Evolutionary conservation across 1,139 yeast genomes (phyloP).

Genomic region (Suhomyces bokatorum): DNA sequence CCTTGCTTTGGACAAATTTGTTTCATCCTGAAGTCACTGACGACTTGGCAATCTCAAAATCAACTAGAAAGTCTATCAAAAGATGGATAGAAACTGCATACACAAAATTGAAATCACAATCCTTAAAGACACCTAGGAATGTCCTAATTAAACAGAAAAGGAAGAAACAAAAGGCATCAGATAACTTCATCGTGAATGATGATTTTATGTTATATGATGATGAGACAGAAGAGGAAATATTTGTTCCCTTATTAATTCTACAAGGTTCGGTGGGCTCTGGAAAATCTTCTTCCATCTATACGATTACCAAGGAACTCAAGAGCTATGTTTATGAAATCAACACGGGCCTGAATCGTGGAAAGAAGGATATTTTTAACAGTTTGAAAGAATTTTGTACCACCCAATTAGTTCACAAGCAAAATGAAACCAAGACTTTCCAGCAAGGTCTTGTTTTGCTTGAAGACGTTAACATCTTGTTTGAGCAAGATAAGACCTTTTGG

Average conservation of each 20-base stretch:
- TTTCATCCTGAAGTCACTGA: constrained; percentile 42
- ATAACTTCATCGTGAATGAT: constrained; percentile 37
- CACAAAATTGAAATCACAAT: constrained; percentile 34
- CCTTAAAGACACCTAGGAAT: constrained; percentile 34
- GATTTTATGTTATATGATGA: constrained; percentile 17
- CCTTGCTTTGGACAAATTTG: constrained; percentile 42
- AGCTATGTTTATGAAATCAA: constrained; percentile 86
- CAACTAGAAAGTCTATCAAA: constrained; percentile 26
- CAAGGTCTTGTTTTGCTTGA: constrained; percentile 77
- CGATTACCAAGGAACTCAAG: constrained; percentile 60
- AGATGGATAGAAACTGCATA: constrained; percentile 56
- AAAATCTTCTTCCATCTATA: constrained; percentile 73
- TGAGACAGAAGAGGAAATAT: constrained; percentile 36
- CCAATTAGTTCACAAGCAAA: constrained; percentile 61
- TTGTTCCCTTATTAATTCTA: constrained; percentile 64
- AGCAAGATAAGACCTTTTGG: constrained; percentile 84
- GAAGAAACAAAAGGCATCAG: constrained; percentile 20
- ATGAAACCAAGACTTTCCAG: constrained; percentile 42
- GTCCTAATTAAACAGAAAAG: constrained; percentile 24
- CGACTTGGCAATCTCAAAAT: constrained; percentile 37
- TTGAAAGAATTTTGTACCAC: constrained; percentile 84
- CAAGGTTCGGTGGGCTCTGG: constrained; percentile 78
- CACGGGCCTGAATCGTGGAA: constrained; percentile 68
- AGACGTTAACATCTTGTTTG: constrained; percentile 82
- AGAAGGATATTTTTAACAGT: constrained; percentile 64